phyloP scores from a whole-genome alignment of 805 yeast species.

The Yamadazyma nakazawae region DNA sequence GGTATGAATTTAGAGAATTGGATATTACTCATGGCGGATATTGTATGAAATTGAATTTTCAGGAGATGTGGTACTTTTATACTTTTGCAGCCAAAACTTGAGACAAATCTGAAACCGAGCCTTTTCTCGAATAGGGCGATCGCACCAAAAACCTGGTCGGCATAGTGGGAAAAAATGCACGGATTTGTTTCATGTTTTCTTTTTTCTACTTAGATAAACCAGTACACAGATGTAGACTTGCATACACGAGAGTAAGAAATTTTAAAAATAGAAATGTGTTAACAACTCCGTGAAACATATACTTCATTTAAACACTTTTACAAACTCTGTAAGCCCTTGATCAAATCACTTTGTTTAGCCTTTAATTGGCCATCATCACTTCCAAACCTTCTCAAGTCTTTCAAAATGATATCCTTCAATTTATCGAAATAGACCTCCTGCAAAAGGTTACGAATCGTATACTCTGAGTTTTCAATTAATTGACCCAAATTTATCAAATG shows the following conservation, averaged over 20 bases:
- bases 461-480: constrained; percentile 83
- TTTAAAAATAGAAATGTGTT: no score
- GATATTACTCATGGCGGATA: neutral
- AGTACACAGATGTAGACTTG: neutral
- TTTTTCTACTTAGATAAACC: neutral
- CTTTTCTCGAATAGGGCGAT: neutral
- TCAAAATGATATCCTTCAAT: constrained; percentile 75
- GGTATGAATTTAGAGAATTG: constrained; percentile 4
- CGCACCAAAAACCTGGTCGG: neutral
- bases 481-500: constrained; percentile 86
- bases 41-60: neutral
- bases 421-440: constrained; percentile 96
- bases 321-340: constrained; percentile 37
- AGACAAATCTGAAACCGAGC: constrained; percentile 6
- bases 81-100: constrained; percentile 6
- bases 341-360: constrained; percentile 36
- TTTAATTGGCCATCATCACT: constrained; percentile 26
- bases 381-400: constrained; percentile 40
- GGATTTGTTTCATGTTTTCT: neutral
- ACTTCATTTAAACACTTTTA: constrained; percentile 9
- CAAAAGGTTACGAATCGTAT: constrained; percentile 77
- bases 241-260: neutral
- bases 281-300: neutral
- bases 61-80: neutral
- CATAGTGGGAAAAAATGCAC: no score